Base-by-base conservation (phyloP, 768 basidiomycete species). In the Pleurotus pulmonarius region DNA sequence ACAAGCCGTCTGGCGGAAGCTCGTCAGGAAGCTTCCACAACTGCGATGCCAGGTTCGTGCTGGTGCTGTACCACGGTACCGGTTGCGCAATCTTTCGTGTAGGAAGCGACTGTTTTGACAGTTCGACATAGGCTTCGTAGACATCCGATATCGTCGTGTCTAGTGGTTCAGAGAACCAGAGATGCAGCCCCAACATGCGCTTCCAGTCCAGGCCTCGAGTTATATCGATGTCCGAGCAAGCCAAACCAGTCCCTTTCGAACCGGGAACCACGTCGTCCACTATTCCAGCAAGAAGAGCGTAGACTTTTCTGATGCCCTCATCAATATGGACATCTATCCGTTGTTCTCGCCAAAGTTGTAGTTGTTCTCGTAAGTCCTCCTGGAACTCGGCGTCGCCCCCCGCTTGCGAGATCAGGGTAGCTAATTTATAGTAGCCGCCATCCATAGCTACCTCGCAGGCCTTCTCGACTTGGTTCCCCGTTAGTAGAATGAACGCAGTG, bases 181-280 rank as follows among this genome's bases (percentile, higher is more conserved):
- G 73, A 59, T 87, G 87, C 44, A 98, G 72, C 2, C 92, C 97
- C 66, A 98, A 91, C 0, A 87, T 87, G 16, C 94, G 84, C 68
- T 94, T 95, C 97, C 97, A 99, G 67, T 97, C 95, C 53, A 98
- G 70, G 0, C 83, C 89, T 52, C 85, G 74, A 15, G 84, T 76
- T 4, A 97, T 75, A 55, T 83, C 74, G 24, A 92, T 65, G 55
- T 87, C 85, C 11, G 75, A 67, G 65, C 77, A 78, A 60, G 70
- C 71, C 20, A 79, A 62, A 15, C 81, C 83, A 24, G 75, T 74
- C 2, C 81, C 80, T 58, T 71, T 76, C 49, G 76, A 79, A 26
- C 80, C 84, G 44, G 81, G 76, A 8, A 87, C 75, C 5, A 83
- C 68, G 58, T 82, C 79, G 58, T 85, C 78, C 45, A 89, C 78